Conservation (phyloP, 441 rosid genomes). For the Dalechampia spathulata region DNA sequence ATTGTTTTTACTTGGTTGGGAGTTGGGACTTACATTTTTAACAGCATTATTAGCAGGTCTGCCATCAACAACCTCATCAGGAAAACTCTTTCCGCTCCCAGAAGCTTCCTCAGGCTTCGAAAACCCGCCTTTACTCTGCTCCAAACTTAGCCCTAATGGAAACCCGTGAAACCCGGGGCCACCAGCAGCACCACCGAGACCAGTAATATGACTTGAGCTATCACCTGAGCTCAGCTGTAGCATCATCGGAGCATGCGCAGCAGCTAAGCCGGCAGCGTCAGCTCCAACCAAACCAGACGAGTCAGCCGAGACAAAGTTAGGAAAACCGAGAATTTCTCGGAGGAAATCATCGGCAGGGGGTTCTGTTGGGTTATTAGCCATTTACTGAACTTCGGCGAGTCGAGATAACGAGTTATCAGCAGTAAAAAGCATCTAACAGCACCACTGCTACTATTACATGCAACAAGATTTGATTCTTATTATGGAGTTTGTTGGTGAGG, state of each 20-base stretch:
- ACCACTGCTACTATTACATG: too few relatives aligned
- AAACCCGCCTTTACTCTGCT: constrained; percentile 70
- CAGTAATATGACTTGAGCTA: constrained; percentile 26
- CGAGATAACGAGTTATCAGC: too few relatives aligned
- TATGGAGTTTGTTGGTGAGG: too few relatives aligned
- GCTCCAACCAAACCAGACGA: constrained; percentile 25
- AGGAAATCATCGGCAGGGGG: too few relatives aligned
- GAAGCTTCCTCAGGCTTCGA: constrained; percentile 69
- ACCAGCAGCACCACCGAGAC: constrained; percentile 38
- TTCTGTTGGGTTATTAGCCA: too few relatives aligned
- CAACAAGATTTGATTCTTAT: too few relatives aligned
- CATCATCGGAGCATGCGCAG: constrained; percentile 53
- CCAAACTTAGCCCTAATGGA: constrained; percentile 84
- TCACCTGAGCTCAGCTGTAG: constrained; percentile 77
- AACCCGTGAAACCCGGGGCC: constrained; percentile 64
- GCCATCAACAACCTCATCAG: constrained; percentile 46
- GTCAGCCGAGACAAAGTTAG: too few relatives aligned
- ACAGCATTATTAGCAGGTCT: constrained; percentile 10
- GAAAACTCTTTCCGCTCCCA: constrained; percentile 71
- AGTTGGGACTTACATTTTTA: constrained; percentile 78
- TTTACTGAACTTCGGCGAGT: too few relatives aligned
- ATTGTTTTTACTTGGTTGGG: too few relatives aligned
- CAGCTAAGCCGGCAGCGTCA: constrained; percentile 22
- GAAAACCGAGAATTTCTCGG: too few relatives aligned
- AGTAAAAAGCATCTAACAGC: too few relatives aligned